These are phyloP conservation scores for Postia placenta DNA, from an alignment of 768 basidiomycete genomes.

Conservation along the genomic window DNA sequence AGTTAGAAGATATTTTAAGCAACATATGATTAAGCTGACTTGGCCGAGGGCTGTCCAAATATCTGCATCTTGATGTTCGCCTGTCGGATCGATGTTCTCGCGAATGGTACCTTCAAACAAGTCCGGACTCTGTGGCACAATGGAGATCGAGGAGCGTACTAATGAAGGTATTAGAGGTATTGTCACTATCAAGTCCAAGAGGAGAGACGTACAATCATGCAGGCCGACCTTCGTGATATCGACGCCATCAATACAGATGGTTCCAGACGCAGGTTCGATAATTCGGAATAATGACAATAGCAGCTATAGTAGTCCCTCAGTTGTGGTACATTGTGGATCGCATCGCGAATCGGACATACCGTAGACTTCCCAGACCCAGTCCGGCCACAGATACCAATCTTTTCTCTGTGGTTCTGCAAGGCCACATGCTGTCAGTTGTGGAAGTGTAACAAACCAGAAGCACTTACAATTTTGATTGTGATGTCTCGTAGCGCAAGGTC, in stretches of 20 bases:
- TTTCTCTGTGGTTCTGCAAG: constrained; percentile 67
- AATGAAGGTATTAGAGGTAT: constrained; percentile 1
- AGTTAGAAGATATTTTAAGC: neutral
- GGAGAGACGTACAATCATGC: constrained; percentile 47
- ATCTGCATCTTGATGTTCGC: constrained; percentile 64
- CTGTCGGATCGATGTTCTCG: constrained; percentile 87
- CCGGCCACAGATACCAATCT: constrained; percentile 83
- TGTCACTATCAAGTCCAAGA: neutral
- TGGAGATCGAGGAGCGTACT: constrained; percentile 78
- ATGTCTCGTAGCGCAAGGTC: constrained; percentile 78
- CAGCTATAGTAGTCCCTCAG: constrained; percentile 29
- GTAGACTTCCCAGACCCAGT: constrained; percentile 82
- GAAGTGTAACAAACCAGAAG: neutral
- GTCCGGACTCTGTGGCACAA: constrained; percentile 78
- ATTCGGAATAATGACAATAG: constrained; percentile 73
- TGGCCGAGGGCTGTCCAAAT: constrained; percentile 87
- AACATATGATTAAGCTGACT: constrained; percentile 25
- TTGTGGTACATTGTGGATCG: neutral
- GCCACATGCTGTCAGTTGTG: constrained; percentile 8
- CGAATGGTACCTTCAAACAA: constrained; percentile 37
- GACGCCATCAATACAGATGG: constrained; percentile 66
- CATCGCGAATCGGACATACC: constrained; percentile 30
- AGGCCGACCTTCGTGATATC: constrained; percentile 76
- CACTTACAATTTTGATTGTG: constrained; percentile 57
- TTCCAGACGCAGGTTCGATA: constrained; percentile 62